These are phyloP conservation scores for Exophiala spinifera DNA, from an alignment of 2,329 filamentous ascomycete genomes.

Conservation along the genomic window DNA sequence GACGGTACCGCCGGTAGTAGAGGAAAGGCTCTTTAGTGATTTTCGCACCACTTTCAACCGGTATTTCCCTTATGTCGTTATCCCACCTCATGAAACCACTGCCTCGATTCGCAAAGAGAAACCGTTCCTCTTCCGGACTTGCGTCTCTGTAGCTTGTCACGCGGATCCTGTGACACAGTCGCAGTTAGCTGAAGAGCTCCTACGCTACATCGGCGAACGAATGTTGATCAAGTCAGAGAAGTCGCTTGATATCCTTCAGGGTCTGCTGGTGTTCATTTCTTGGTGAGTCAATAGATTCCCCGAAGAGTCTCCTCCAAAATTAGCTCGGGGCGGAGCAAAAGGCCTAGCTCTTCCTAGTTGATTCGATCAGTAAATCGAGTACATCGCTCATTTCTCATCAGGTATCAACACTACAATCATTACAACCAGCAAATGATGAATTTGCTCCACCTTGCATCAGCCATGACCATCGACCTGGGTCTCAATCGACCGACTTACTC, in stretches of 20 bases:
- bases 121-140: slow-evolving; percentile 38
- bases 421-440: slow-evolving; percentile 34
- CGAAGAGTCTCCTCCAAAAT: neutral
- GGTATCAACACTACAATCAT: slow-evolving; percentile 36
- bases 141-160: slow-evolving; percentile 33
- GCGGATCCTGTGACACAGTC: slow-evolving; percentile 29
- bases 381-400: slow-evolving; percentile 7
- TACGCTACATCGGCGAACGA: slow-evolving; percentile 32
- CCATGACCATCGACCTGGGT: slow-evolving; percentile 37
- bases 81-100: slow-evolving; percentile 22
- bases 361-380: too few species aligned
- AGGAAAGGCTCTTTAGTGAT: slow-evolving; percentile 21
- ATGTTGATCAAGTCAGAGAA: slow-evolving; percentile 34
- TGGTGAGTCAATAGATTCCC: slow-evolving; percentile 30
- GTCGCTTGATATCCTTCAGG: slow-evolving; percentile 41
- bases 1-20: slow-evolving; percentile 6
- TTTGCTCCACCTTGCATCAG: slow-evolving; percentile 38
- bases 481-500: slow-evolving; percentile 25
- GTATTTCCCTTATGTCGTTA: slow-evolving; percentile 32
- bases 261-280: slow-evolving; percentile 36
- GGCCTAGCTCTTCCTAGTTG: too few species aligned
- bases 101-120: slow-evolving; percentile 27
- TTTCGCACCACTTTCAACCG: slow-evolving; percentile 26
- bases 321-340: neutral
- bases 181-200: slow-evolving; percentile 32